Conservation (phyloP, 495 filamentous ascomycete species). For the Aspergillus steynii region DNA sequence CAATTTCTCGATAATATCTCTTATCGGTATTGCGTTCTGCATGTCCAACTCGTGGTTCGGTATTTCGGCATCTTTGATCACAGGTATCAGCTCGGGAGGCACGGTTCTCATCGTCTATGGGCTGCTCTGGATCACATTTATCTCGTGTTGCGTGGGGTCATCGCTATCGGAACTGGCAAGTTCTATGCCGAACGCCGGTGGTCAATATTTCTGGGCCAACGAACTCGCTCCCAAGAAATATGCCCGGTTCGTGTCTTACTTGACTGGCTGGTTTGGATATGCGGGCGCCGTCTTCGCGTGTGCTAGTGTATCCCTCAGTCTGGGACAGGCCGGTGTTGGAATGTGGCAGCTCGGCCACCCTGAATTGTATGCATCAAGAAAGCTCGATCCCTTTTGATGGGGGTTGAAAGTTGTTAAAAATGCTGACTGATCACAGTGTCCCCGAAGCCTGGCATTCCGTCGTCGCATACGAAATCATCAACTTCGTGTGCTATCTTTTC, state of each 20-base stretch:
- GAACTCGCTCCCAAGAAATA: constrained; percentile 56
- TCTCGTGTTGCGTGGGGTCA: constrained; percentile 56
- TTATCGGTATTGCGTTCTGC: constrained; percentile 61
- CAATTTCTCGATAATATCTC: constrained; percentile 57
- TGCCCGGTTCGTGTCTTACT: constrained; percentile 52
- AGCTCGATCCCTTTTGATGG: neutral
- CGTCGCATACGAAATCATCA: constrained; percentile 53
- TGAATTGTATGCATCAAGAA: constrained; percentile 44
- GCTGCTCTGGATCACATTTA: constrained; percentile 53
- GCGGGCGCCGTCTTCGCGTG: constrained; percentile 58
- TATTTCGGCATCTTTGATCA: constrained; percentile 57
- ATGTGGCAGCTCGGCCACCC: constrained; percentile 61
- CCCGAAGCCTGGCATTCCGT: constrained; percentile 58
- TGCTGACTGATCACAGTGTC: constrained; percentile 31
- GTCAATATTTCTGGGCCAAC: constrained; percentile 65
- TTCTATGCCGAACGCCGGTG: constrained; percentile 61
- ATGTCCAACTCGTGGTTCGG: constrained; percentile 68
- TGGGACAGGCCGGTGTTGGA: constrained; percentile 53
- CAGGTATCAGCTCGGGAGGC: constrained; percentile 62
- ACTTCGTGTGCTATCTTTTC: constrained; percentile 58
- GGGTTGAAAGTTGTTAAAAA: neutral
- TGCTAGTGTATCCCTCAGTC: constrained; percentile 57
- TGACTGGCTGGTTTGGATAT: constrained; percentile 61
- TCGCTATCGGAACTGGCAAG: constrained; percentile 58
- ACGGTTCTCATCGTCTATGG: constrained; percentile 62